Evolutionary conservation across 768 basidiomycete genomes (phyloP).

Genomic region (Dacryopinax spathularia): DNA sequence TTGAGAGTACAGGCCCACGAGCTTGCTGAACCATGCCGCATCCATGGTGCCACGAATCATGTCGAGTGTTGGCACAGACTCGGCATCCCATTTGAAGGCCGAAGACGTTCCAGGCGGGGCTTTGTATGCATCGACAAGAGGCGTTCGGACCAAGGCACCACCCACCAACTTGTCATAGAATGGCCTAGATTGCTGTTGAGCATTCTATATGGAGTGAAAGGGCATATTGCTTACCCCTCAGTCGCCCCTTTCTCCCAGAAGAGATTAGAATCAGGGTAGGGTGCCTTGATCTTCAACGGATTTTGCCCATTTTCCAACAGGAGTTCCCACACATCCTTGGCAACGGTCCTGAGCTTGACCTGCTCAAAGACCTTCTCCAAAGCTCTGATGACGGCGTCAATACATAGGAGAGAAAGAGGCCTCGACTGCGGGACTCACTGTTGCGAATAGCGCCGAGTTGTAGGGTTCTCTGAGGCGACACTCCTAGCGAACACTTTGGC

Average conservation of each 20-base stretch:
- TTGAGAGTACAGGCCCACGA: slow-evolving; percentile 61
- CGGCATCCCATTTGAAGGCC: slow-evolving; percentile 39
- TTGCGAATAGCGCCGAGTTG: neutral
- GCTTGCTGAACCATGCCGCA: slow-evolving; percentile 46
- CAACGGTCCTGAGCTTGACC: neutral
- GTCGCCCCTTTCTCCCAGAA: neutral
- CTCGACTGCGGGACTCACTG: neutral
- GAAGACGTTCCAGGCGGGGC: slow-evolving; percentile 27
- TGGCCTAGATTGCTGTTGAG: slow-evolving; percentile 18
- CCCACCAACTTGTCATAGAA: slow-evolving; percentile 64
- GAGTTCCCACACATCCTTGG: slow-evolving; percentile 7
- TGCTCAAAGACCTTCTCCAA: neutral
- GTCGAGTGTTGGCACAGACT: slow-evolving; percentile 35
- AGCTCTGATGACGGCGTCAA: neutral
- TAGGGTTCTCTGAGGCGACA: neutral
- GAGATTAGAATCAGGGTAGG: neutral
- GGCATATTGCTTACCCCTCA: slow-evolving; percentile 11
- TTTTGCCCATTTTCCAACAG: slow-evolving; percentile 20
- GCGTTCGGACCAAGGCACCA: slow-evolving; percentile 66
- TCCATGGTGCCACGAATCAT: slow-evolving; percentile 36
- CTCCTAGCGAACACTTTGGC: neutral
- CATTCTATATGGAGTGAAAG: slow-evolving; percentile 17
- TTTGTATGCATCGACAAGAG: slow-evolving; percentile 47
- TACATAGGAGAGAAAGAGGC: too few relatives aligned
- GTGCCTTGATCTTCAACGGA: slow-evolving; percentile 15